Evolutionary conservation across 2,329 filamentous ascomycete species (phyloP).

Genomic region (Aspergillus clavatus): DNA sequence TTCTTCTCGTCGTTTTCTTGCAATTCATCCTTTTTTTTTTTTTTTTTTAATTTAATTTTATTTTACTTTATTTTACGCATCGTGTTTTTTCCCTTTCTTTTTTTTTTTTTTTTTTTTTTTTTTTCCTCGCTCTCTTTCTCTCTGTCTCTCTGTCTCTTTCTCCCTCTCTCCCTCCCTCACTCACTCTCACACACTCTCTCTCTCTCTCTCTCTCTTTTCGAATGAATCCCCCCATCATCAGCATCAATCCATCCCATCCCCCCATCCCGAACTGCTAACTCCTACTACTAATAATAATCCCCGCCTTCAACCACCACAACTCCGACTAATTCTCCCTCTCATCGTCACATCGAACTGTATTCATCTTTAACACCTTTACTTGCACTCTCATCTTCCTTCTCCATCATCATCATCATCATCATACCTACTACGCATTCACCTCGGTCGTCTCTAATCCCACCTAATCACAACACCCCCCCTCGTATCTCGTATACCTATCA

Average conservation of each 20-base stretch:
- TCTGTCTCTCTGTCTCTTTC: not conserved
- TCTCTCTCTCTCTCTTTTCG: not conserved
- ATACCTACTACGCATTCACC: not conserved
- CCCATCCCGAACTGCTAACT: too few species aligned
- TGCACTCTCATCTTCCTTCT: not conserved
- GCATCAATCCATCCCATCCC: too few species aligned
- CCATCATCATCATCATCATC: not conserved
- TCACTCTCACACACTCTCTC: not conserved
- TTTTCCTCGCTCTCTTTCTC: constrained; percentile 3
- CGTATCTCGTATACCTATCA: constrained; percentile 1
- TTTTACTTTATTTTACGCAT: constrained; percentile 3
- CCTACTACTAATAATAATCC: too few species aligned
- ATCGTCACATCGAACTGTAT: too few species aligned
- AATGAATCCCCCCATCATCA: too few species aligned
- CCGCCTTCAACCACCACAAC: too few species aligned
- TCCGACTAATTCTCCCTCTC: too few species aligned
- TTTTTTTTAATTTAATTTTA: constrained; percentile 1
- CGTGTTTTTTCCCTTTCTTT: too few species aligned
- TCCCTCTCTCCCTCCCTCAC: not conserved
- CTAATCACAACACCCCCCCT: too few species aligned
- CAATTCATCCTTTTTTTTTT: not conserved
- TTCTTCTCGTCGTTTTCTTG: too few species aligned
- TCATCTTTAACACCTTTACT: too few species aligned
- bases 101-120: constrained; percentile 6
- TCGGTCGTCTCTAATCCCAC: too few species aligned